These are phyloP conservation scores for Solanum hybrid DNA, from an alignment of 305 asterid genomes.

Conservation along the genomic window DNA sequence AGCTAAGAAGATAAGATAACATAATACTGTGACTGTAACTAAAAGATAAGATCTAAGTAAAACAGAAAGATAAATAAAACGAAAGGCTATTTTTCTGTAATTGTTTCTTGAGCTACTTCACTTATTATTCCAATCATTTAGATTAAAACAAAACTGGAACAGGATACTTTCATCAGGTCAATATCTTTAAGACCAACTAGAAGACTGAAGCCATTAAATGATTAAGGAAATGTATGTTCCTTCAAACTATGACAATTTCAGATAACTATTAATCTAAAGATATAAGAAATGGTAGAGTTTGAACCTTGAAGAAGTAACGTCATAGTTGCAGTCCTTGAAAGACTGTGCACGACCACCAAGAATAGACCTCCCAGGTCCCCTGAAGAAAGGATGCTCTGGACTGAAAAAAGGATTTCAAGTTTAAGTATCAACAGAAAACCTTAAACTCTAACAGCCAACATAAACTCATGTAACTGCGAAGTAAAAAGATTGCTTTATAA, in stretches of 20 bases:
- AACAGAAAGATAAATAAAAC: background rate
- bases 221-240: background rate
- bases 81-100: background rate
- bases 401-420: slow-evolving; percentile 26
- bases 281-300: slow-evolving; percentile 6
- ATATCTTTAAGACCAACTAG: background rate
- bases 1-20: background rate
- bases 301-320: slow-evolving; percentile 60
- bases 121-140: background rate
- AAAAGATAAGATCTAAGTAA: background rate
- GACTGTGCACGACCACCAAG: slow-evolving; percentile 65
- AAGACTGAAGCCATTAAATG: background rate
- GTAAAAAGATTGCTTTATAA: background rate
- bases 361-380: slow-evolving; percentile 78
- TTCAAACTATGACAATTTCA: background rate
- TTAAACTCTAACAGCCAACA: background rate
- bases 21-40: background rate
- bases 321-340: slow-evolving; percentile 45
- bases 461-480: background rate
- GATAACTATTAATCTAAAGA: background rate
- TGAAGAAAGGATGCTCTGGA: slow-evolving; percentile 74
- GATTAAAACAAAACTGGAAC: slow-evolving; percentile 1
- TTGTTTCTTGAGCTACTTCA: background rate
- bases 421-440: background rate
- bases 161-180: background rate